These are phyloP conservation scores for Penicillium diatomitis DNA, from an alignment of 495 filamentous ascomycete species.

Conservation along the genomic window DNA sequence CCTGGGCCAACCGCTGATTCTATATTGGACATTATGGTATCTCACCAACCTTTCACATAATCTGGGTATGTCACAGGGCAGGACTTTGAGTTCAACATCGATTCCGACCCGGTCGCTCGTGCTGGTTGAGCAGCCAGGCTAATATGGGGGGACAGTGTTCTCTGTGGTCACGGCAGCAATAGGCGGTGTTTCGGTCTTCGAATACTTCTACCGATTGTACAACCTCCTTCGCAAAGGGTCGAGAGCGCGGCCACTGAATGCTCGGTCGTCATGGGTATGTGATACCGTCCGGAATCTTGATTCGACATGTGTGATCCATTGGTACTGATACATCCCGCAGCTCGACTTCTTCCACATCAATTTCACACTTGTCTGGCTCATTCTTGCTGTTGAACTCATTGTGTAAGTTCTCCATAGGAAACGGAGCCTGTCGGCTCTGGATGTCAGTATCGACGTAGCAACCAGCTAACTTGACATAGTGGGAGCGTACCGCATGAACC, in stretches of 20 bases:
- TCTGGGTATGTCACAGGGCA: constrained; percentile 29
- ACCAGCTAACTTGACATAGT: constrained; percentile 25
- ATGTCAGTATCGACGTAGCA: not conserved
- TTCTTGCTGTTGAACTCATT: constrained; percentile 44
- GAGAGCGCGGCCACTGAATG: constrained; percentile 44
- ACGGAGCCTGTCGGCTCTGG: no score
- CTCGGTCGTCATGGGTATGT: constrained; percentile 39
- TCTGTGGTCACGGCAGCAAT: constrained; percentile 48
- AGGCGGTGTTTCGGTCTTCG: constrained; percentile 51
- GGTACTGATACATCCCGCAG: constrained; percentile 16
- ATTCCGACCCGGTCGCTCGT: not conserved
- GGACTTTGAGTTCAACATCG: not conserved
- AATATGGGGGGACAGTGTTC: constrained; percentile 33
- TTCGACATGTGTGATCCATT: not conserved
- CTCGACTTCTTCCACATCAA: constrained; percentile 58
- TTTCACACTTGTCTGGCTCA: constrained; percentile 45
- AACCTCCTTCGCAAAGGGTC: constrained; percentile 39
- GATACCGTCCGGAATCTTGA: not conserved
- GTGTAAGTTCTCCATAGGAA: constrained; percentile 22
- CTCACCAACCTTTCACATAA: constrained; percentile 45
- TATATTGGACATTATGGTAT: constrained; percentile 52
- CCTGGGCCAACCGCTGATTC: constrained; percentile 42
- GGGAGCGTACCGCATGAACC: constrained; percentile 33
- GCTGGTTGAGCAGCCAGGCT: not conserved
- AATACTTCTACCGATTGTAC: constrained; percentile 43